Evolutionary conservation across 2,329 filamentous ascomycete genomes (phyloP), one percentile per base, ranked within the genome.

Genomic region (Phaeophleospora eucalypticola): DNA sequence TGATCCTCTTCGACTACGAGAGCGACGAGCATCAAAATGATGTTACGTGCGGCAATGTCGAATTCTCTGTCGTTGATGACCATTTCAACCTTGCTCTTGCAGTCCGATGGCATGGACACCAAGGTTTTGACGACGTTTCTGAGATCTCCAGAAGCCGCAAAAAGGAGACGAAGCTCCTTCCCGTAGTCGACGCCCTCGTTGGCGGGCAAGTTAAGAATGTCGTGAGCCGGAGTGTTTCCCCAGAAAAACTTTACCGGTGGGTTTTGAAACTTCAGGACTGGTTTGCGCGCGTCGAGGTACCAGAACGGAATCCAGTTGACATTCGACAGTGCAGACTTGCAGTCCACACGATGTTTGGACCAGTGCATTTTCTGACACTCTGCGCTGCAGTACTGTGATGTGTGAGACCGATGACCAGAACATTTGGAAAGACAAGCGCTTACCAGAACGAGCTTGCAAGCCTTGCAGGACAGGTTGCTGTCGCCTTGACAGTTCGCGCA

Each of bases 41-140:
- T 14, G 38, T 58, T 60, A 2, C 56, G 48, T 15, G 58, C 54
- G 3, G 70, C 68, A n/a, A 73, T 51, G 10, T 61, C 50, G 7
- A 67, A 51, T 12, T 73, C 65, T 3, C 4, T 14, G 54, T 76
- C 72, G 46, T 76, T 75, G 18, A 76, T 41, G 2, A 59, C 53
- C 0, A 67, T 45, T 0, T 56, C 42, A 21, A 69, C 48, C 1
- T 39, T 4, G 1, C 55, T 52, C 0, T 33, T 47, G 44, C 66
- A 71, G 0, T 18, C 49, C 3, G 36, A 32, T 0, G 70, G 67
- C 4, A 75, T 49, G 1, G 49, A 39, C 2, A 54, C 56, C 2
- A 75, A 49, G 0, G 72, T 68, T 52, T 68, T 69, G 44, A 76
- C 46, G 3, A 72, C 54, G 45, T 76, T 74, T 34, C 72, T 24